phyloP scores from a whole-genome alignment of 768 basidiomycete genomes.

The Vararia minispora region DNA sequence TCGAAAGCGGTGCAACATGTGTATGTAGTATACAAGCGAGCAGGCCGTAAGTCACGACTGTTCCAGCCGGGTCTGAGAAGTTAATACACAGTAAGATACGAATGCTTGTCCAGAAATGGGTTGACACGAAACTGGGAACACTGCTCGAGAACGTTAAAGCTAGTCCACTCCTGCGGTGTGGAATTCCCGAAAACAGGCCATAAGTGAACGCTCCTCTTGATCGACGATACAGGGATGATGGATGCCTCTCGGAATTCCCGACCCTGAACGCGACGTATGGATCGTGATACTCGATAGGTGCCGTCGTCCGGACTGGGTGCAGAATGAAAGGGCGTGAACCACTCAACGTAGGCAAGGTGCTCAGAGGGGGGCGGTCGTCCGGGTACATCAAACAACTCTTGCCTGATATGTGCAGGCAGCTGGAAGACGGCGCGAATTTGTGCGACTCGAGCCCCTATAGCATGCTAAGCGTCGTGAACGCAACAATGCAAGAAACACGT shows the following conservation, averaged over 20 bases:
- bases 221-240: background rate
- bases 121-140: background rate
- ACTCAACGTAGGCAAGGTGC: background rate
- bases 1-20: too few relatives aligned
- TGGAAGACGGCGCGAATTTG: background rate
- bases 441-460: background rate
- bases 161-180: background rate
- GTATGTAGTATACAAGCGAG: too few relatives aligned
- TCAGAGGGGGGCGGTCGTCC: too few relatives aligned
- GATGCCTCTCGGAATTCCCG: background rate
- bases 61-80: too few relatives aligned
- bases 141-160: background rate
- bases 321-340: background rate
- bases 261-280: background rate
- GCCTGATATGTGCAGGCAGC: background rate
- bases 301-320: background rate
- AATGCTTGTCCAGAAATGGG: background rate
- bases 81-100: background rate
- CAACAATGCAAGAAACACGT: background rate
- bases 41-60: too few relatives aligned
- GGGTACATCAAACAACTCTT: background rate
- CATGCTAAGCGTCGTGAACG: background rate
- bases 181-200: background rate
- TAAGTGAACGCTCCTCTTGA: background rate
- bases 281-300: background rate